Percentiles rank a stretch among this genome's conserved stretches.
Evolutionary conservation across 2,329 filamentous ascomycete genomes (phyloP).

Genomic region (Phialocephala subalpina): DNA sequence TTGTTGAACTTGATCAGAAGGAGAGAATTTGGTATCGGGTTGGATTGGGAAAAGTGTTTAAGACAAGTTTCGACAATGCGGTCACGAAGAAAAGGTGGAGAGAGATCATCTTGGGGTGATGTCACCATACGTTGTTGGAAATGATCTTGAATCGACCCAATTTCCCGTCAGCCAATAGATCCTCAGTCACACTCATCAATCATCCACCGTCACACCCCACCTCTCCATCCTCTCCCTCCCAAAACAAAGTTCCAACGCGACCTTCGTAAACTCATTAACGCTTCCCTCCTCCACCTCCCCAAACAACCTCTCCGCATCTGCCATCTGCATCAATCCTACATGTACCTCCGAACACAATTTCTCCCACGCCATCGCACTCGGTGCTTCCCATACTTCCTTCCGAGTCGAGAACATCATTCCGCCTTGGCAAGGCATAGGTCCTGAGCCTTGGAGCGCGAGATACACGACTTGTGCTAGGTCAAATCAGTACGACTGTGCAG

Average conservation of each 20-base stretch:
- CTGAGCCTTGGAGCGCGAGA: conserved; percentile 28
- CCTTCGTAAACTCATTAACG: conserved; percentile 25
- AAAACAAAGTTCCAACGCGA: conserved; percentile 2
- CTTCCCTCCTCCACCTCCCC: conserved; percentile 6
- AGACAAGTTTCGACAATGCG: too few species aligned
- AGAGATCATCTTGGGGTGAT: too few species aligned
- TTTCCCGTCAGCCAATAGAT: too few species aligned
- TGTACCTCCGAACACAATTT: conserved; percentile 25
- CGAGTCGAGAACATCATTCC: conserved; percentile 39
- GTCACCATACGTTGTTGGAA: too few species aligned
- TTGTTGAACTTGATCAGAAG: too few species aligned
- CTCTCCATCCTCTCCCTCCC: conserved; percentile 11
- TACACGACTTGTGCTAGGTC: conserved; percentile 36
- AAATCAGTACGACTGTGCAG: too few species aligned
- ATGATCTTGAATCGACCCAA: too few species aligned
- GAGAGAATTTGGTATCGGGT: too few species aligned
- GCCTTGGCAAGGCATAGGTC: conserved; percentile 36
- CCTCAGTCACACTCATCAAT: too few species aligned
- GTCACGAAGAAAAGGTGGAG: too few species aligned
- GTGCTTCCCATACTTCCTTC: conserved; percentile 42
- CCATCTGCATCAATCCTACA: conserved; percentile 25
- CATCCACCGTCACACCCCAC: too few species aligned
- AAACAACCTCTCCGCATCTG: conserved; percentile 17
- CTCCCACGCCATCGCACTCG: conserved; percentile 38
- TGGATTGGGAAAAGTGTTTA: too few species aligned